Conservation (phyloP, 2,329 filamentous ascomycete genomes). For the Orbilia javanica region DNA sequence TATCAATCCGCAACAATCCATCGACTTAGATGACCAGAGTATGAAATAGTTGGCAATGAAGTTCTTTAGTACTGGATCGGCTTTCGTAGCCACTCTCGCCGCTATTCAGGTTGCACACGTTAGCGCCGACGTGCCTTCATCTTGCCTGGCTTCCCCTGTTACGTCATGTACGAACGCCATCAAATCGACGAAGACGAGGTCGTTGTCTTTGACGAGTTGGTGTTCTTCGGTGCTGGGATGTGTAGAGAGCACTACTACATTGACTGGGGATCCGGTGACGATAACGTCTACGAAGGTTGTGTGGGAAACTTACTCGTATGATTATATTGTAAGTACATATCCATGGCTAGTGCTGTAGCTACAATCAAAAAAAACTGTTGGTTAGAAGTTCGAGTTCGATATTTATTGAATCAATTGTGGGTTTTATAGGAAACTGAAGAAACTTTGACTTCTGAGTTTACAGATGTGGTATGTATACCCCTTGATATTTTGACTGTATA, state of each 20-base stretch:
- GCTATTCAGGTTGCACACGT: conserved; percentile 15
- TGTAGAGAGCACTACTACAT: conserved; percentile 33
- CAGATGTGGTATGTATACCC: neutral
- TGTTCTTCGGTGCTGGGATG: conserved; percentile 50
- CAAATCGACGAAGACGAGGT: conserved; percentile 33
- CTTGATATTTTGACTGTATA: neutral
- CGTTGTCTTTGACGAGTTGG: conserved; percentile 33
- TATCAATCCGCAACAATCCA: neutral
- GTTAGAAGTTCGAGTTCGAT: too few relatives aligned
- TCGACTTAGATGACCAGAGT: neutral
- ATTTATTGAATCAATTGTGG: too few relatives aligned
- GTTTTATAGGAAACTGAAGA: conserved; percentile 17
- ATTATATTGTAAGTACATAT: conserved; percentile 17
- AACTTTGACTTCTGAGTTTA: neutral
- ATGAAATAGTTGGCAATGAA: conserved; percentile 10
- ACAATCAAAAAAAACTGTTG: too few relatives aligned
- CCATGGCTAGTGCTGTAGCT: too few relatives aligned
- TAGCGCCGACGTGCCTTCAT: conserved; percentile 7
- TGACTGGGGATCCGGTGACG: conserved; percentile 37
- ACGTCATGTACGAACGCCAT: conserved; percentile 36
- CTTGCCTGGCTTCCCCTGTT: conserved; percentile 23
- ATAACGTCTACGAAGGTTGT: conserved; percentile 14
- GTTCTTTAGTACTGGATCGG: neutral
- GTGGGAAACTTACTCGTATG: conserved; percentile 12
- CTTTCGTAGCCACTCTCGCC: neutral